Evolutionary conservation across 257 asterid genomes (phyloP).

Genomic region (Scutellaria barbata): DNA sequence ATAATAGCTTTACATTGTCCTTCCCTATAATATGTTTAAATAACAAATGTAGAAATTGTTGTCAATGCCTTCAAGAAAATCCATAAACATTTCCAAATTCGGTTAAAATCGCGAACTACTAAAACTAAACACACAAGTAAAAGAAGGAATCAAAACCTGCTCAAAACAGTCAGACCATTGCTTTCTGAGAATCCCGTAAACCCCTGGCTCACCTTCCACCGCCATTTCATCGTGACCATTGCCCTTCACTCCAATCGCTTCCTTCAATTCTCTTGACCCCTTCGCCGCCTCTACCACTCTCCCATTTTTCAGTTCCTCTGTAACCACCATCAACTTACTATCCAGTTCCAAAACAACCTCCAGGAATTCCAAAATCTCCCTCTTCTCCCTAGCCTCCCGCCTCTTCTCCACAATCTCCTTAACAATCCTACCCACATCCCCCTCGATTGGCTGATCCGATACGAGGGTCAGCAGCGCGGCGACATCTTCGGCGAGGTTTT

Average conservation of each 20-base stretch:
- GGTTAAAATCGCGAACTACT: background rate
- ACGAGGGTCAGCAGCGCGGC: conserved; percentile 53
- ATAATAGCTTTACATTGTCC: background rate
- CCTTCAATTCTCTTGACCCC: conserved; percentile 66
- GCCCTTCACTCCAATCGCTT: conserved; percentile 57
- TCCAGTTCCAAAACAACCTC: conserved; percentile 65
- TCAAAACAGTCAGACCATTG: conserved; percentile 81
- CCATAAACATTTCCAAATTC: conserved; percentile 1
- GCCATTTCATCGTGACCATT: conserved; percentile 42
- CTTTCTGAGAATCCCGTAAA: conserved; percentile 62
- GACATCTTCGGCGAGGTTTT: conserved; percentile 48
- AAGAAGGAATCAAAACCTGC: conserved; percentile 50
- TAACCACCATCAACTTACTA: conserved; percentile 51
- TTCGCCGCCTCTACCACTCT: conserved; percentile 74
- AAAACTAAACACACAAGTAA: background rate
- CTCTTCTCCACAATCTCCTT: conserved; percentile 65
- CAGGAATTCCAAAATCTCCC: conserved; percentile 60
- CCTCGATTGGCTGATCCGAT: conserved; percentile 69
- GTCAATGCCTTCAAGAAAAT: conserved; percentile 11
- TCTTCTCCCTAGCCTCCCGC: conserved; percentile 71
- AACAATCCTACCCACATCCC: conserved; percentile 51
- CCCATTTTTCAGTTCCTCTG: conserved; percentile 55
- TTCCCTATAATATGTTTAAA: conserved; percentile 10
- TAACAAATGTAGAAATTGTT: conserved; percentile 3
- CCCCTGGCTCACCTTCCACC: conserved; percentile 60